Evolutionary conservation across 2,329 filamentous ascomycete genomes (phyloP).

Genomic region (Talaromyces albobiverticillius): DNA sequence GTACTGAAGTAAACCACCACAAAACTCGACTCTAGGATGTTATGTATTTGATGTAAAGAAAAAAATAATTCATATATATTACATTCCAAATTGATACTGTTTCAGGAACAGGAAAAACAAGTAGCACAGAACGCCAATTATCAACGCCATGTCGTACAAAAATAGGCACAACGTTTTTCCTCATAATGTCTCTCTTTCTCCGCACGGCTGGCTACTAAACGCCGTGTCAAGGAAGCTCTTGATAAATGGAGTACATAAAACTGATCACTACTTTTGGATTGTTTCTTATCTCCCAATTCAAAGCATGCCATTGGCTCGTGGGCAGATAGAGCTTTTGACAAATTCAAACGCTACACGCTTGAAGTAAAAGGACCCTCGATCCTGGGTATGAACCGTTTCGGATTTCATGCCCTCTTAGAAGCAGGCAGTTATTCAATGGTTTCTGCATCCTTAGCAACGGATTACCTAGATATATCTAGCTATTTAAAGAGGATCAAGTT

Average conservation of each 20-base stretch:
- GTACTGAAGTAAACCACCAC: too few relatives aligned
- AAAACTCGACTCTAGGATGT: too few relatives aligned
- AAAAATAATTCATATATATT: too few relatives aligned
- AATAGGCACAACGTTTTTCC: too few relatives aligned
- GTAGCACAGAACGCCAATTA: neutral
- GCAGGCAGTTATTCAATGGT: neutral
- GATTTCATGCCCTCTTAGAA: neutral
- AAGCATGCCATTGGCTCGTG: neutral
- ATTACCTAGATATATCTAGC: neutral
- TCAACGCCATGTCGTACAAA: neutral
- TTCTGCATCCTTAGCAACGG: neutral
- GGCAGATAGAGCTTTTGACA: neutral
- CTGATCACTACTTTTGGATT: neutral
- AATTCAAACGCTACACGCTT: slow-evolving; percentile 3
- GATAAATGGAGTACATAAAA: slow-evolving; percentile 2
- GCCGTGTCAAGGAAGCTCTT: too few relatives aligned
- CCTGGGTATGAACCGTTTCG: neutral
- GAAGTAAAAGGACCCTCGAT: slow-evolving; percentile 5
- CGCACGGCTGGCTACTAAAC: too few relatives aligned
- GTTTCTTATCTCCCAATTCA: neutral
- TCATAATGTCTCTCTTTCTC: too few relatives aligned
- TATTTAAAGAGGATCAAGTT: slow-evolving; percentile 8
- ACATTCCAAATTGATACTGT: too few relatives aligned
- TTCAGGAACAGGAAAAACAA: too few relatives aligned
- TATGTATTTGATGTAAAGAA: too few relatives aligned